Conservation (phyloP, 1,284 basidiomycete genomes). For the Sphaerobolus stellatus region DNA sequence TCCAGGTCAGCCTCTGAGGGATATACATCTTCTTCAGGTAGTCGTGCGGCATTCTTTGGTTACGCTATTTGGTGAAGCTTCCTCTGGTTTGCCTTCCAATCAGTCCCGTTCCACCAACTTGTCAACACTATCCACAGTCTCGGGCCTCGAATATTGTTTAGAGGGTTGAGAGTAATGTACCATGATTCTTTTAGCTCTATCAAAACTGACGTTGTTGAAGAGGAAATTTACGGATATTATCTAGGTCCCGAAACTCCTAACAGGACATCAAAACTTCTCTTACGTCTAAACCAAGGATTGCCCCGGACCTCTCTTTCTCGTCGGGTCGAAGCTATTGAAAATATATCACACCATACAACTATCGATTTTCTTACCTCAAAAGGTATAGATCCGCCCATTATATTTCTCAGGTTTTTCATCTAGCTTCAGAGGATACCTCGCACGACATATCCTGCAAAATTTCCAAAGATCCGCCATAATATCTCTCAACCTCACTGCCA, state of each 20-base stretch:
- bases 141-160: background rate
- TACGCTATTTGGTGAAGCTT: background rate
- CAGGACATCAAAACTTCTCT: conserved; percentile 35
- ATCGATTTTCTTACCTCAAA: conserved; percentile 42
- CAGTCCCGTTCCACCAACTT: no score
- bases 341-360: conserved; percentile 42
- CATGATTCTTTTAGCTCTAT: background rate
- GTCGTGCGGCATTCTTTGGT: background rate
- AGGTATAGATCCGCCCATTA: conserved; percentile 30
- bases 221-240: conserved; percentile 40
- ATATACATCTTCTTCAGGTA: no score
- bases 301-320: conserved; percentile 49
- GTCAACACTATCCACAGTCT: no score
- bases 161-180: background rate
- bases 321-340: conserved; percentile 33
- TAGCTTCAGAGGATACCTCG: conserved; percentile 6
- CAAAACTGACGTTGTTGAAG: conserved; percentile 23
- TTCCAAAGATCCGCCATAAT: conserved; percentile 41
- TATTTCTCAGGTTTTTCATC: background rate
- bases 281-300: conserved; percentile 39
- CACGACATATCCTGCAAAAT: conserved; percentile 15
- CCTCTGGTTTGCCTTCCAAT: no score
- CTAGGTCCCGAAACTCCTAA: conserved; percentile 46
- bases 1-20: no score
- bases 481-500: conserved; percentile 41